Percentiles rank a stretch among this genome's conserved stretches.
Conservation (phyloP, 176 grass and related monocot genomes). For the Zoysia japonica region DNA sequence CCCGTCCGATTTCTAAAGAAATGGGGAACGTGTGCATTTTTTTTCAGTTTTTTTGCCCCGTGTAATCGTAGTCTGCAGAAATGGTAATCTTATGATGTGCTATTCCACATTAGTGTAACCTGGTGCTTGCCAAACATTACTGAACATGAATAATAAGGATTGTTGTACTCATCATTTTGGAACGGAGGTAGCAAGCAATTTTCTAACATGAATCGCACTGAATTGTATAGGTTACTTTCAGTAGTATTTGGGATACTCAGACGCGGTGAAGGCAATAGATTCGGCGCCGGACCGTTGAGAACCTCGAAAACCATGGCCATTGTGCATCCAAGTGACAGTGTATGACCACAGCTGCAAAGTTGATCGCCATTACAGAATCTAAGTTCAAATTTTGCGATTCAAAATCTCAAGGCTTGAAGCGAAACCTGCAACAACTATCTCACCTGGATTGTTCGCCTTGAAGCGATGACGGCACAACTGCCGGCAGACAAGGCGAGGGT, state of each 20-base stretch:
- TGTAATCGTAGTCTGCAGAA: not conserved
- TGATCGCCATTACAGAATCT: not conserved
- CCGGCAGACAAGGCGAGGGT: conserved; percentile 47
- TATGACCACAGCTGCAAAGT: conserved; percentile 60
- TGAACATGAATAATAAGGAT: not conserved
- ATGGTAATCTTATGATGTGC: too few species aligned
- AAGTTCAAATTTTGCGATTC: not conserved
- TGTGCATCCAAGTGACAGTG: conserved; percentile 65
- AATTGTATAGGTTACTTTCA: not conserved
- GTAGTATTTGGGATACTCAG: conserved; percentile 44
- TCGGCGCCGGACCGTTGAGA: conserved; percentile 37
- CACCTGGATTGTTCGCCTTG: conserved; percentile 57
- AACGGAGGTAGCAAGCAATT: not conserved
- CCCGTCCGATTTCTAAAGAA: not conserved
- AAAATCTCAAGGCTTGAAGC: not conserved
- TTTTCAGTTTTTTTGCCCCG: not conserved
- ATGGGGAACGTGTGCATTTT: not conserved
- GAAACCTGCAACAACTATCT: not conserved
- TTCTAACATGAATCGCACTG: not conserved
- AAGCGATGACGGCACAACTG: conserved; percentile 61
- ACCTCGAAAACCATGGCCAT: conserved; percentile 63
- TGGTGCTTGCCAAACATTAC: not conserved
- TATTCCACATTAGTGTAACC: not conserved
- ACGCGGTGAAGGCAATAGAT: conserved; percentile 45
- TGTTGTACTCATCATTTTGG: too few species aligned